Percentiles rank a stretch among this genome's conserved stretches.
Conservation (phyloP, 2,329 filamentous ascomycete species). For the Phaeosphaeriaceae sp. region DNA sequence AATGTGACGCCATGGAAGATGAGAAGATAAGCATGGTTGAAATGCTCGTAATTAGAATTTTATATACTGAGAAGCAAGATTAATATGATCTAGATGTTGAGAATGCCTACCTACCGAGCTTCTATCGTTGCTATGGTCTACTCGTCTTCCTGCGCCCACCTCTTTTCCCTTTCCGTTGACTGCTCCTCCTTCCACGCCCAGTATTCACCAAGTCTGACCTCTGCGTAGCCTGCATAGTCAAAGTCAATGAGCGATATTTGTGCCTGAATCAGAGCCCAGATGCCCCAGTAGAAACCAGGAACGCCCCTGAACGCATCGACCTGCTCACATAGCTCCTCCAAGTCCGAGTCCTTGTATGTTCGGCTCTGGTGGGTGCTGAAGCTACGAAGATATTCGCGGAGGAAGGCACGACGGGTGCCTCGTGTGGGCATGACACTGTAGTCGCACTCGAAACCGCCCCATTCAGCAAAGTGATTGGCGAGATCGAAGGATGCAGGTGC, state of each 20-base stretch:
- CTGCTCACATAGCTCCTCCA: slow-evolving; percentile 74
- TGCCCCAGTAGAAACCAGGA: slow-evolving; percentile 89
- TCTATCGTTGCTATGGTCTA: neutral
- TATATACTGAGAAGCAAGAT: neutral
- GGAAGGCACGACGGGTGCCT: slow-evolving; percentile 77
- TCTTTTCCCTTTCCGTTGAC: slow-evolving; percentile 75
- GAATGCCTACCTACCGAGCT: neutral
- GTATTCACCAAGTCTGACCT: slow-evolving; percentile 85
- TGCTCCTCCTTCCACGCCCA: slow-evolving; percentile 84
- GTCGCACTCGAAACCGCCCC: slow-evolving; percentile 96
- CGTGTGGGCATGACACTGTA: slow-evolving; percentile 81
- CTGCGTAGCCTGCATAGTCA: slow-evolving; percentile 91
- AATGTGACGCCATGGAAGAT: too few relatives aligned
- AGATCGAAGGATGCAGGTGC: slow-evolving; percentile 96
- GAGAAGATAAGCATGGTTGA: slow-evolving; percentile 3
- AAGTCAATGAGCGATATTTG: slow-evolving; percentile 96
- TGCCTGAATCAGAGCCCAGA: slow-evolving; percentile 95
- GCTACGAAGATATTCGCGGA: slow-evolving; percentile 79
- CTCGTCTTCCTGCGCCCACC: slow-evolving; percentile 71
- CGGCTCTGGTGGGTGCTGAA: slow-evolving; percentile 61
- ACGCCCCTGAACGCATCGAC: slow-evolving; percentile 88
- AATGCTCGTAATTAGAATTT: slow-evolving; percentile 3
- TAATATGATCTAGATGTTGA: neutral
- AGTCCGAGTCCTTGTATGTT: slow-evolving; percentile 61
- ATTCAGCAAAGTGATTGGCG: slow-evolving; percentile 97